Base-by-base conservation (phyloP, 805 yeast genomes). In the Kodamaea jinghongensis region DNA sequence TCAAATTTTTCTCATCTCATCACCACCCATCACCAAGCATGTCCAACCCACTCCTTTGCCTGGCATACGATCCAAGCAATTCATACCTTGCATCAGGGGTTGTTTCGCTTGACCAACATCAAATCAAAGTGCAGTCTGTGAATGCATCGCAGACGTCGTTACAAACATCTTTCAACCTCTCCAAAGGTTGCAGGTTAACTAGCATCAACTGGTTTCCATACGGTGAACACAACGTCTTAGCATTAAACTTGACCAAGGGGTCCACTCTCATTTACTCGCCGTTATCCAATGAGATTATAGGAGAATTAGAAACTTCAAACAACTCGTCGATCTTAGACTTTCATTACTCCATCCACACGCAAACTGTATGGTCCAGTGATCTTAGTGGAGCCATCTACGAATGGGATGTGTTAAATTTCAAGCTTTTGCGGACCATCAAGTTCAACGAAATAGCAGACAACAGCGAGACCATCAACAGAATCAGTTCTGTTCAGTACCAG, bases 71-170 rank as follows among this genome's bases (percentile, higher is more conserved):
- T 58, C 71, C 79, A 9, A 60, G 75, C 1, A 81, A 83, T n/a
- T 67, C 74, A 31, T 73, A 71, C 52, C 71, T 80, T 49, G 88
- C 90, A 17, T 75, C 79, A 32, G 86, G 78, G 1, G 65, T 78
- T 14, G 76, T 78, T 26, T 83, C 87, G 1, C 71, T 87, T 43
- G 91, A 86, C 57, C 69, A 80, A 4, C 91, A 84, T 52, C 78
- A 79, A 47, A 63, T 87, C 28, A 70, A 81, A 41, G 85, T 84
- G 2, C 82, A 80, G 52, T 71, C 83, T 13, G 52, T 70, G 3
- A 58, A 60, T 28, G 52, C 70, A 9, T 68, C 77, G 8, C 70
- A 64, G 17, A 56, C 71, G 11, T 49, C 65, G 25, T 54, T 76
- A 22, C 70, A 73, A 47, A 61, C 71, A 27, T 78, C 77, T 14